Conservation (phyloP, 306 rosid genomes). For the Citrullus mucosospermus region DNA sequence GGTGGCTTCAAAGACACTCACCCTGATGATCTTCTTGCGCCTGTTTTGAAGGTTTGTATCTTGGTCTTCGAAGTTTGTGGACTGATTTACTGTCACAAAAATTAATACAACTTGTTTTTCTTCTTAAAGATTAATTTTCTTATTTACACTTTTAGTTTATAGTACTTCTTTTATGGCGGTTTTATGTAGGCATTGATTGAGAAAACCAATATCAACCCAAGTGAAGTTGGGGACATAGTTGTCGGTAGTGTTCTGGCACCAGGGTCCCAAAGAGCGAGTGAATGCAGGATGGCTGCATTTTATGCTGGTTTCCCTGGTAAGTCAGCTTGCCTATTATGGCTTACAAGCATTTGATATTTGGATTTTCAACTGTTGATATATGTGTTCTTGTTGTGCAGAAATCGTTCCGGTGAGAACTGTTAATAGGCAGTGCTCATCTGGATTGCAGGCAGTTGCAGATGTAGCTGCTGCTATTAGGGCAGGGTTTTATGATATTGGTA, state of each 20-base stretch:
- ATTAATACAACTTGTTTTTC: neutral
- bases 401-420: constrained; percentile 88
- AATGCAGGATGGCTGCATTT: constrained; percentile 99
- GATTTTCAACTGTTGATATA: neutral
- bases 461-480: constrained; percentile 94
- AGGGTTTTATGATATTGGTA: constrained; percentile 89
- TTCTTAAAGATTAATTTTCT: neutral
- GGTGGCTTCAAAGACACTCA: constrained; percentile 87
- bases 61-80: neutral
- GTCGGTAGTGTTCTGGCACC: constrained; percentile 86
- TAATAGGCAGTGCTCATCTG: constrained; percentile 98
- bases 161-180: neutral
- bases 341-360: neutral
- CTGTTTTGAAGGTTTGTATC: constrained; percentile 68
- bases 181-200: constrained; percentile 56
- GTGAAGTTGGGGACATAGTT: constrained; percentile 87
- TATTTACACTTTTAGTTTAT: neutral
- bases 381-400: constrained; percentile 29
- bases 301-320: constrained; percentile 99
- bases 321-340: neutral
- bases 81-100: neutral
- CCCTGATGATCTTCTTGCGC: constrained; percentile 89
- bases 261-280: constrained; percentile 89
- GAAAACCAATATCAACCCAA: constrained; percentile 69
- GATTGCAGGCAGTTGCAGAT: constrained; percentile 97